phyloP scores from a whole-genome alignment of 2,329 filamentous ascomycete genomes.

The Xylariaceae sp. region DNA sequence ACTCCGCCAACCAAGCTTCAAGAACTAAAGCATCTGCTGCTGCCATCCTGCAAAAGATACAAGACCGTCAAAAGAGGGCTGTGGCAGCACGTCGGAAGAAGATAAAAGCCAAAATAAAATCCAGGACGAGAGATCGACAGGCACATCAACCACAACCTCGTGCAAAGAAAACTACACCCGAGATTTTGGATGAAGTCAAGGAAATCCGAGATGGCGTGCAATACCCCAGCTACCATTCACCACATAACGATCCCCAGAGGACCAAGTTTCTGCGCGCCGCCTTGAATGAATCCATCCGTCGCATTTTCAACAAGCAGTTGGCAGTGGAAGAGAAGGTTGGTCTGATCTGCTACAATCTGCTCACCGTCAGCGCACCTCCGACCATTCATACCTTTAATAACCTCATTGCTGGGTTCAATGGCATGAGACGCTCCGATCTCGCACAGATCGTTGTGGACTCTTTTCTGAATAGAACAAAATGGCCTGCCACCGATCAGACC shows the following conservation, averaged over 20 bases:
- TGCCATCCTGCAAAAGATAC: no score
- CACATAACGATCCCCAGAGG: slow-evolving; percentile 11
- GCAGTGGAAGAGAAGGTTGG: slow-evolving; percentile 29
- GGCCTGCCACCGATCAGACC: slow-evolving; percentile 47
- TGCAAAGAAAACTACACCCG: neutral
- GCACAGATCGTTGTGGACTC: slow-evolving; percentile 51
- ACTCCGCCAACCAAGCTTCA: no score
- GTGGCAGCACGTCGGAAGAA: neutral
- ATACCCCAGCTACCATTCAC: slow-evolving; percentile 25
- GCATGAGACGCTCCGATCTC: slow-evolving; percentile 45
- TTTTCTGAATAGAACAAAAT: slow-evolving; percentile 41
- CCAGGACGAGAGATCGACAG: no score
- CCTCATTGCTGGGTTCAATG: slow-evolving; percentile 63
- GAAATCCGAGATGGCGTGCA: slow-evolving; percentile 10
- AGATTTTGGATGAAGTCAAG: slow-evolving; percentile 19
- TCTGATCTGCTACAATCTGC: slow-evolving; percentile 63
- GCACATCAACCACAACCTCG: no score
- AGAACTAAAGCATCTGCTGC: no score
- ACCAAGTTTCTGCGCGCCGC: slow-evolving; percentile 14
- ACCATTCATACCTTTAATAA: slow-evolving; percentile 68
- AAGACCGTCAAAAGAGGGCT: neutral
- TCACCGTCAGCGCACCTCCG: slow-evolving; percentile 58
- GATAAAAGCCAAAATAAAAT: no score
- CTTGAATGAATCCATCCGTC: slow-evolving; percentile 26
- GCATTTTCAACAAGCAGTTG: slow-evolving; percentile 24